Conservation (phyloP, 345 rosid species). For the Brassica nigra region DNA sequence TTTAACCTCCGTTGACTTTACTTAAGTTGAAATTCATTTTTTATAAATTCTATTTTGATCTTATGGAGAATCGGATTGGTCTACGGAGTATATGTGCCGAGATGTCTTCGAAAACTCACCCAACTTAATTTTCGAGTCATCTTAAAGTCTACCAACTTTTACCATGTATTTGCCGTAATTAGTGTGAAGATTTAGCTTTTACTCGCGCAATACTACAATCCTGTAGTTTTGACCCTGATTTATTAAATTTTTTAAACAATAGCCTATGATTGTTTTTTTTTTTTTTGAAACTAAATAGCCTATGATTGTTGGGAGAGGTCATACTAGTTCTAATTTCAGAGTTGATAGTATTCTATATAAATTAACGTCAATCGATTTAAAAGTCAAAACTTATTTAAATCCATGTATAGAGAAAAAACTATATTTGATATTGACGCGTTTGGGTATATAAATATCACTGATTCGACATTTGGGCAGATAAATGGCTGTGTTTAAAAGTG, state of each 20-base stretch:
- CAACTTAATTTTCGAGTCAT: not conserved
- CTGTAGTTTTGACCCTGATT: slow-evolving; percentile 20
- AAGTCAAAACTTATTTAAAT: slow-evolving; percentile 29
- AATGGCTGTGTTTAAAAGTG: slow-evolving; percentile 20
- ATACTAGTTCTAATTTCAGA: not conserved
- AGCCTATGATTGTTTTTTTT: slow-evolving; percentile 21
- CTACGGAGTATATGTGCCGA: not conserved
- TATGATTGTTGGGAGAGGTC: slow-evolving; percentile 26
- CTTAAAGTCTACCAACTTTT: not conserved
- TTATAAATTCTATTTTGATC: not conserved
- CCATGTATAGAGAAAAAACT: not conserved
- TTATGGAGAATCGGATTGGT: slow-evolving; percentile 7
- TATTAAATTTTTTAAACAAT: not conserved
- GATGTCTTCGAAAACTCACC: not conserved
- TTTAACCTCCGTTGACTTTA: slow-evolving; percentile 37
- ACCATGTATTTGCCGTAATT: not conserved
- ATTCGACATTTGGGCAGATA: slow-evolving; percentile 17
- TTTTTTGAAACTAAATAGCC: too few relatives aligned
- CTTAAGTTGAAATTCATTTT: not conserved
- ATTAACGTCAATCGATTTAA: slow-evolving; percentile 6
- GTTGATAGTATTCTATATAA: not conserved
- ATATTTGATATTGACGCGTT: slow-evolving; percentile 19
- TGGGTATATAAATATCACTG: not conserved
- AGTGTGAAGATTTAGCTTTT: slow-evolving; percentile 10
- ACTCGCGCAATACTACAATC: not conserved